Evolutionary conservation across 2,329 filamentous ascomycete genomes (phyloP).

Genomic region (Verticillium tricorpus): DNA sequence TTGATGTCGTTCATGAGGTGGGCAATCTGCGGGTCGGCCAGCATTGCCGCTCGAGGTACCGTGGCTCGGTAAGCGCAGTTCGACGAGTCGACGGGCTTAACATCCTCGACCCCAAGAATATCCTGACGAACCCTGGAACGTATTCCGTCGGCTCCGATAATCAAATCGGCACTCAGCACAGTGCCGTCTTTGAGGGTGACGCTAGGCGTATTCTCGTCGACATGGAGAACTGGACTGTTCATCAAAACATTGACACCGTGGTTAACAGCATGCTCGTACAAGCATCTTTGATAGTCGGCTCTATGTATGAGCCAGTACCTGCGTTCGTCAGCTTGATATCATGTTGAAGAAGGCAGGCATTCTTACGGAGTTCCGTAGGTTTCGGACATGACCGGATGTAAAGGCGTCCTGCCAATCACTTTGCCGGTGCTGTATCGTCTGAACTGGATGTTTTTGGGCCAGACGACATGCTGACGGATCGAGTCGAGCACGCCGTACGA

Average conservation of each 20-base stretch:
- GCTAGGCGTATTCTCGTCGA: too few species aligned
- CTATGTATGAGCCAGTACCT: too few species aligned
- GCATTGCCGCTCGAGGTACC: neutral
- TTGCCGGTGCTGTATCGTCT: conserved; percentile 6
- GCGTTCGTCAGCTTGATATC: too few species aligned
- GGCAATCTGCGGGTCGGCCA: conserved; percentile 13
- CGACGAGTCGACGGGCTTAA: neutral
- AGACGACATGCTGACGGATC: conserved; percentile 1
- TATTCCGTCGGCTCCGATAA: conserved; percentile 5
- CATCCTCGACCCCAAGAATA: conserved; percentile 3
- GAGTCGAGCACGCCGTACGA: conserved; percentile 5
- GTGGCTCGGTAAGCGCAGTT: conserved; percentile 7
- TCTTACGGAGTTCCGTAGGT: conserved; percentile 8
- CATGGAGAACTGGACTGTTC: too few species aligned
- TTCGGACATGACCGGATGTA: conserved; percentile 8
- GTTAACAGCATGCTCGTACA: conserved; percentile 8
- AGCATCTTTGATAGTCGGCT: conserved; percentile 11
- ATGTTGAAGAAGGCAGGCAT: too few species aligned
- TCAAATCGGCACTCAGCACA: conserved; percentile 7
- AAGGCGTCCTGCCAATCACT: conserved; percentile 4
- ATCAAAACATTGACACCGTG: conserved; percentile 1
- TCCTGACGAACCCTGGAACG: conserved; percentile 2
- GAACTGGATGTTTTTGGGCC: conserved; percentile 5
- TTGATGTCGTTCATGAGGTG: conserved; percentile 13
- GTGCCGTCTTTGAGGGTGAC: conserved; percentile 2